phyloP scores from a whole-genome alignment of 495 filamentous ascomycete genomes.

The Penicillium verhagenii region DNA sequence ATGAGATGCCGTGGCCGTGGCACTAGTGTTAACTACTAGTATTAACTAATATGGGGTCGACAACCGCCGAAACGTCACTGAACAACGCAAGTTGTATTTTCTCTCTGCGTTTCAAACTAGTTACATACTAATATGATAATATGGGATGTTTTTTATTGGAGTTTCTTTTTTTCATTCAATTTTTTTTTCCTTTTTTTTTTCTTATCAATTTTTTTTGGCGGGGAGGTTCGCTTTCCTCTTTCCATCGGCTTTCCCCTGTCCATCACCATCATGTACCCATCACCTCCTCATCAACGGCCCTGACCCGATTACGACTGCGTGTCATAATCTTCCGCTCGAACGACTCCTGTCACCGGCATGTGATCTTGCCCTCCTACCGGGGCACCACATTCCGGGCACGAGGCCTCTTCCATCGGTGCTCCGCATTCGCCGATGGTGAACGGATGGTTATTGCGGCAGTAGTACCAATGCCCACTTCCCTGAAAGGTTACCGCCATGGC shows the following conservation, averaged over 20 bases:
- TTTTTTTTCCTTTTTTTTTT: no score
- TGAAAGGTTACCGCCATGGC: slow-evolving; percentile 53
- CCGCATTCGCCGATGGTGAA: slow-evolving; percentile 77
- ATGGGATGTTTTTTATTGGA: no score
- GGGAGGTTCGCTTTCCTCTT: no score
- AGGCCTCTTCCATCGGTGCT: slow-evolving; percentile 59
- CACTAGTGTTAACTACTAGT: no score
- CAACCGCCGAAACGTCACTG: slow-evolving; percentile 25
- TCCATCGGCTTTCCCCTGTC: no score
- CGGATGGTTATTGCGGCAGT: slow-evolving; percentile 58
- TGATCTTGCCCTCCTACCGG: slow-evolving; percentile 61
- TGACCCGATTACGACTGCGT: no score
- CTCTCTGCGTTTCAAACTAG: neutral
- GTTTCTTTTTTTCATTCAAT: no score
- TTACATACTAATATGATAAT: no score
- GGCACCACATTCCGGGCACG: slow-evolving; percentile 65
- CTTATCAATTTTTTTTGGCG: no score
- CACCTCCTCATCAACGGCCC: no score
- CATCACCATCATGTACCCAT: no score
- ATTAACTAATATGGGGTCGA: slow-evolving; percentile 8
- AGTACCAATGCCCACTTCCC: slow-evolving; percentile 67
- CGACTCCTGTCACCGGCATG: neutral
- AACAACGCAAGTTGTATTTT: neutral
- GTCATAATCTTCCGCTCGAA: neutral
- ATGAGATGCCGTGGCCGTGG: slow-evolving; percentile 11